These are phyloP conservation scores for Sonneratia caseolaris DNA, from an alignment of 345 rosid species.

Conservation along the genomic window DNA sequence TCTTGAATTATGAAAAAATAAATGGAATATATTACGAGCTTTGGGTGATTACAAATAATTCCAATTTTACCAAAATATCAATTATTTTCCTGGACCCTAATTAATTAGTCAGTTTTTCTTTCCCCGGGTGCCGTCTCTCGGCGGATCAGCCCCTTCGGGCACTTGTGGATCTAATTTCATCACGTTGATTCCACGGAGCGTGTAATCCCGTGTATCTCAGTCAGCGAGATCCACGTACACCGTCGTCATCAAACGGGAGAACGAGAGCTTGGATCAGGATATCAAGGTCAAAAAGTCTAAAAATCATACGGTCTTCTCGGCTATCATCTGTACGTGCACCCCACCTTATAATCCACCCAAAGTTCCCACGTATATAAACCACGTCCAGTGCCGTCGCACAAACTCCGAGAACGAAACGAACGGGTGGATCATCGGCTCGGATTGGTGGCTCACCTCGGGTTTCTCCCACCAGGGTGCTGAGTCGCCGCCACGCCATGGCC, in stretches of 20 bases:
- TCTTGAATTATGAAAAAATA: too few relatives aligned
- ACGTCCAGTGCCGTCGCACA: not conserved
- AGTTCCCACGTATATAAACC: not conserved
- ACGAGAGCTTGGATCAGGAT: not conserved
- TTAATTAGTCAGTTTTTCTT: not conserved
- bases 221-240: not conserved
- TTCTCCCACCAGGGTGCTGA: not conserved
- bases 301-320: not conserved
- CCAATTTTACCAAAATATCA: too few relatives aligned
- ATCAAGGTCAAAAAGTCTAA: not conserved
- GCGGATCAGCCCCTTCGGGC: not conserved
- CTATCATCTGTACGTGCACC: too few relatives aligned
- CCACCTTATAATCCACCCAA: not conserved
- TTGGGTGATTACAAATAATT: too few relatives aligned
- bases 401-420: not conserved
- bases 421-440: not conserved
- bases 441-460: not conserved
- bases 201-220: not conserved
- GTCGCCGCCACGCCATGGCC: conserved; percentile 38
- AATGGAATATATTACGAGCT: too few relatives aligned
- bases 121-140: not conserved
- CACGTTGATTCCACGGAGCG: not conserved
- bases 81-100: not conserved
- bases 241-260: not conserved
- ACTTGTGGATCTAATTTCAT: not conserved